Percentiles rank a stretch among this genome's conserved stretches.
These are phyloP conservation scores for Aspergillus biplanus DNA, from an alignment of 495 filamentous ascomycete species.

Conservation along the genomic window DNA sequence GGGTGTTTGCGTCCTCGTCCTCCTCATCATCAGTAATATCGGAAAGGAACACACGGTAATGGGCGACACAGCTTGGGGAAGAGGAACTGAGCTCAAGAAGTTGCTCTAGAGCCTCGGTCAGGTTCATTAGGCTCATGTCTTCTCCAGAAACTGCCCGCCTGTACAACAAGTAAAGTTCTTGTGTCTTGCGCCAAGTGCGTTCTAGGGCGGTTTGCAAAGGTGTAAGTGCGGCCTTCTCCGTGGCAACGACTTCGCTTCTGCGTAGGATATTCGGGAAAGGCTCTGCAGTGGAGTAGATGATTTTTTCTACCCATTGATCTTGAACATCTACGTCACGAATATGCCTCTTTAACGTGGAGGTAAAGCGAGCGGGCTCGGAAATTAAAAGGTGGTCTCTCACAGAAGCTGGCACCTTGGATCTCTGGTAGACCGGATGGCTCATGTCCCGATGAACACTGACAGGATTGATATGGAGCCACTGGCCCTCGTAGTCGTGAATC, in stretches of 20 bases:
- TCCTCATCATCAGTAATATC: conserved; percentile 48
- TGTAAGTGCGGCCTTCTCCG: conserved; percentile 65
- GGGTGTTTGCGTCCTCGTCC: conserved; percentile 32
- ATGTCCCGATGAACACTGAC: conserved; percentile 83
- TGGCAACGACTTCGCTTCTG: conserved; percentile 78
- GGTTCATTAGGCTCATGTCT: conserved; percentile 60
- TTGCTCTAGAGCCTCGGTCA: conserved; percentile 74
- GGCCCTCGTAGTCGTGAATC: conserved; percentile 84
- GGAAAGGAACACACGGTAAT: conserved; percentile 74
- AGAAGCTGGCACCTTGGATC: conserved; percentile 76
- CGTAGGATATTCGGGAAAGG: conserved; percentile 90
- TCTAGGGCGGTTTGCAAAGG: conserved; percentile 89
- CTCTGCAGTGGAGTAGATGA: conserved; percentile 81
- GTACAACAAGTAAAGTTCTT: conserved; percentile 77
- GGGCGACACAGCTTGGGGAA: conserved; percentile 68
- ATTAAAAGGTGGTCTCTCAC: conserved; percentile 85
- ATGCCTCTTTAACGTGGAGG: conserved; percentile 68
- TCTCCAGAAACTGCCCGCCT: conserved; percentile 76
- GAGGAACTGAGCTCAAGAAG: conserved; percentile 67
- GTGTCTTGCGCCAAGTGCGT: conserved; percentile 87
- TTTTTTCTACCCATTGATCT: conserved; percentile 82
- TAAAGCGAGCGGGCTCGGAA: conserved; percentile 71
- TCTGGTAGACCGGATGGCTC: conserved; percentile 83
- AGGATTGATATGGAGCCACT: conserved; percentile 83
- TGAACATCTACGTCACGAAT: conserved; percentile 65